A percentile compares a stretch with the other conserved stretches of the same genome.
Evolutionary conservation across 176 grass and related monocot species (phyloP).

Genomic region (Phoenix dactylifera): DNA sequence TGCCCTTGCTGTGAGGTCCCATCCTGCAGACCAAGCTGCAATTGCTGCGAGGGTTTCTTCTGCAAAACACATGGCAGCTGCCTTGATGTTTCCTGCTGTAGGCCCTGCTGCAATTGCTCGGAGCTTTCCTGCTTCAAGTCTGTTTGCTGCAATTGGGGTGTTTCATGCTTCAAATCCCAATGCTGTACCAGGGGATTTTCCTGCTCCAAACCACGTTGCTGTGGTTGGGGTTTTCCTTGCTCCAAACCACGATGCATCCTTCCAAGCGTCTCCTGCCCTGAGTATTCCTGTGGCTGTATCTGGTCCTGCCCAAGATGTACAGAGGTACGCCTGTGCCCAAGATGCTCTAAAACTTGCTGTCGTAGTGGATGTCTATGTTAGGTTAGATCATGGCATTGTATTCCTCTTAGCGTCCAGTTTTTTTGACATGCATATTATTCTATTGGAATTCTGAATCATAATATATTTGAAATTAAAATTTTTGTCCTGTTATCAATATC

Average conservation of each 20-base stretch:
- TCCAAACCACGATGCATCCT: neutral
- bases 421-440: no score
- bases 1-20: no score
- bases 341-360: conserved; percentile 3
- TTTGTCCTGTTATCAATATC: no score
- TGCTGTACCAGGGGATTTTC: conserved; percentile 2
- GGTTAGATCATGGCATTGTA: no score
- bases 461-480: no score
- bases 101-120: neutral
- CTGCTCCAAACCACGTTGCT: neutral
- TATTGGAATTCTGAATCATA: no score
- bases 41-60: neutral
- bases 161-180: neutral
- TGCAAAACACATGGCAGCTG: neutral
- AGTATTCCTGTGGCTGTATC: conserved; percentile 18
- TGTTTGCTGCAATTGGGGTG: neutral
- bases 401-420: no score
- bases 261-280: conserved; percentile 3
- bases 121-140: neutral
- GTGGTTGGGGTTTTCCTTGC: neutral
- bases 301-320: conserved; percentile 18
- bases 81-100: neutral
- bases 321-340: neutral
- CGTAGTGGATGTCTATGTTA: conserved; percentile 11
- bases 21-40: neutral